Percentiles rank a stretch among this genome's conserved stretches.
Conservation (phyloP, 257 asterid genomes). For the Solanum virginianum region DNA sequence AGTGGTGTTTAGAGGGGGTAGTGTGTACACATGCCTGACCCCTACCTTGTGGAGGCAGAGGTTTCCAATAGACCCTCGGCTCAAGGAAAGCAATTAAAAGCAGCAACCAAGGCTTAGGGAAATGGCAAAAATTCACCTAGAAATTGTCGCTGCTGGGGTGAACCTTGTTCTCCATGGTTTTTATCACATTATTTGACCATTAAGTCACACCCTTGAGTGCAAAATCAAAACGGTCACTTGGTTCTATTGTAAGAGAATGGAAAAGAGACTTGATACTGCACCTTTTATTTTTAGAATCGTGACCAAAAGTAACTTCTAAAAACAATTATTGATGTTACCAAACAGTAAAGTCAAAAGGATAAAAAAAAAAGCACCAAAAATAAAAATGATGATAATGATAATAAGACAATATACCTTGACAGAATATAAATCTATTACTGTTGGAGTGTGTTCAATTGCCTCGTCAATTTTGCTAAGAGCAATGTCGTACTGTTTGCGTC, state of each 20-base stretch:
- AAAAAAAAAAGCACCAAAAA: background rate
- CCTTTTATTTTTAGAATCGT: background rate
- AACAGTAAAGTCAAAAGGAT: background rate
- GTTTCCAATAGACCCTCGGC: background rate
- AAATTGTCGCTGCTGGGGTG: background rate
- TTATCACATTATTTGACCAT: background rate
- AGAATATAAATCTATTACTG: constrained; percentile 90
- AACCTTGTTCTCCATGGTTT: background rate
- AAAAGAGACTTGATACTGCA: background rate
- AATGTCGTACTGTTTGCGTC: constrained; percentile 52
- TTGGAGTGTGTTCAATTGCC: constrained; percentile 94
- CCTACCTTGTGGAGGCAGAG: background rate
- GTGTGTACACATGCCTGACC: too few species aligned
- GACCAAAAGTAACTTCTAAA: background rate
- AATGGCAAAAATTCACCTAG: background rate
- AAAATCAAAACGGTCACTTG: background rate
- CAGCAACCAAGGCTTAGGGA: background rate
- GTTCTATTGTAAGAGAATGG: background rate
- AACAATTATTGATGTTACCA: background rate
- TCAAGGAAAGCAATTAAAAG: background rate
- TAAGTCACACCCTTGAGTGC: background rate
- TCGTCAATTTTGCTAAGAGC: constrained; percentile 76
- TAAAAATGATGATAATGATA: background rate
- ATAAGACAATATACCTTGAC: constrained; percentile 53
- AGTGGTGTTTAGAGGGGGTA: background rate